phyloP scores from a whole-genome alignment of 345 rosid species.

The Brassica rapa region DNA sequence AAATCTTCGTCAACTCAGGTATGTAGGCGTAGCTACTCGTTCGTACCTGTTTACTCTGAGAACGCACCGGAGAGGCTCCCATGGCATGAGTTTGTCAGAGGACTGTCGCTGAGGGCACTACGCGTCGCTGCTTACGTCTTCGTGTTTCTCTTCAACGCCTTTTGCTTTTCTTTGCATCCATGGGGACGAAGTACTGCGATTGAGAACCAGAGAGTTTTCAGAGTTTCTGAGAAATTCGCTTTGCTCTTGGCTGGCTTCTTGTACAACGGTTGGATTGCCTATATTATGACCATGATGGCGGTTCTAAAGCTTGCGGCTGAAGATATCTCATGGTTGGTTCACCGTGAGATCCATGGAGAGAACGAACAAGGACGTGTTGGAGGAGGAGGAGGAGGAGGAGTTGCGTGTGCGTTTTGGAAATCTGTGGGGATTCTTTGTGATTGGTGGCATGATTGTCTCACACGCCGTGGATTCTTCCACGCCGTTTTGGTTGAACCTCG shows the following conservation, averaged over 20 bases:
- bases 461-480: background rate
- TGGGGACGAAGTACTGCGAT: background rate
- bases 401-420: background rate
- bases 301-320: background rate
- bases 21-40: slow-evolving; percentile 20
- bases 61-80: slow-evolving; percentile 29
- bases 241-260: background rate
- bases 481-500: background rate
- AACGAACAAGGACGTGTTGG: background rate
- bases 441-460: slow-evolving; percentile 7
- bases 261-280: background rate
- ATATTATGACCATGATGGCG: background rate
- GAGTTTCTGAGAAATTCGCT: background rate
- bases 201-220: background rate
- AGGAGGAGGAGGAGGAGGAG: background rate
- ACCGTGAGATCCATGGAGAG: background rate
- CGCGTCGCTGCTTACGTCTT: background rate
- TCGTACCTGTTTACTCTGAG: slow-evolving; percentile 22
- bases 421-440: background rate
- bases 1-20: slow-evolving; percentile 8
- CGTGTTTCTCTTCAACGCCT: slow-evolving; percentile 11
- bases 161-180: background rate
- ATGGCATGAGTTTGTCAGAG: background rate
- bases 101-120: background rate
- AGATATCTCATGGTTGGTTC: background rate